A percentile compares a stretch with the other conserved stretches of the same genome.
phyloP scores from a whole-genome alignment of 352 stramenopile genomes.

The Pythium insidiosum region DNA sequence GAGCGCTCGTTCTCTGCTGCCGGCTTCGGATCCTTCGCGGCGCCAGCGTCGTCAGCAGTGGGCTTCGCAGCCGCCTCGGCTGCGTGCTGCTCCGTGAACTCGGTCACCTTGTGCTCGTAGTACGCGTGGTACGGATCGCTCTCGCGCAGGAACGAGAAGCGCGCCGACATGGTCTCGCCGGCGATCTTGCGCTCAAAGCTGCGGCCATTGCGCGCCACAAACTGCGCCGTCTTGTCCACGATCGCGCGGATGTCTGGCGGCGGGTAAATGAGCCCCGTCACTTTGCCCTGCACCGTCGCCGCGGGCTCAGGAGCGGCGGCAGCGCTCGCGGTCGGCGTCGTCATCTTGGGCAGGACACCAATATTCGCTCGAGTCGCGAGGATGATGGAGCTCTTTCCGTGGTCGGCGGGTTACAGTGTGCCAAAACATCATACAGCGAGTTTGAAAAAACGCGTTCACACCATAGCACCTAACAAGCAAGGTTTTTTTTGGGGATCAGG shows the following conservation, averaged over 20 bases:
- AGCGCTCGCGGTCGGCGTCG: slow-evolving; percentile 12
- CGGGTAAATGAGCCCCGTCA: slow-evolving; percentile 94
- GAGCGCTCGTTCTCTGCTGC: background rate
- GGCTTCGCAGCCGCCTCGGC: slow-evolving; percentile 1
- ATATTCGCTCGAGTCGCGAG: too few species aligned
- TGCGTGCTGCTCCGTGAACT: slow-evolving; percentile 57
- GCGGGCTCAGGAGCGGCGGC: background rate
- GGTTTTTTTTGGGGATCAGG: background rate
- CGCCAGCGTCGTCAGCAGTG: too few species aligned
- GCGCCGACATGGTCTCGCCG: slow-evolving; percentile 92
- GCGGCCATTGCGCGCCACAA: slow-evolving; percentile 97
- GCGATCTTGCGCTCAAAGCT: slow-evolving; percentile 97
- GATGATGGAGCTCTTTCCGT: too few species aligned
- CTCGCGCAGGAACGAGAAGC: slow-evolving; percentile 96
- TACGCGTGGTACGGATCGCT: slow-evolving; percentile 97
- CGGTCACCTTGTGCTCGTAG: slow-evolving; percentile 95
- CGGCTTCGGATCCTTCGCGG: slow-evolving; percentile 21
- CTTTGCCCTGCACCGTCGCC: slow-evolving; percentile 57
- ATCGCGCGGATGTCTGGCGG: slow-evolving; percentile 97
- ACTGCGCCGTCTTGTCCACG: slow-evolving; percentile 98
- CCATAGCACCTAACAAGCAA: too few species aligned
- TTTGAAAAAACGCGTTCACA: too few species aligned
- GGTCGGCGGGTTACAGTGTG: too few species aligned
- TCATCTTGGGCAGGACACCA: too few species aligned
- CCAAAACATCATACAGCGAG: too few species aligned